Percentiles rank a stretch among this genome's conserved stretches.
Conservation (phyloP, 805 yeast species). For the Monosporozyma aquatica region DNA sequence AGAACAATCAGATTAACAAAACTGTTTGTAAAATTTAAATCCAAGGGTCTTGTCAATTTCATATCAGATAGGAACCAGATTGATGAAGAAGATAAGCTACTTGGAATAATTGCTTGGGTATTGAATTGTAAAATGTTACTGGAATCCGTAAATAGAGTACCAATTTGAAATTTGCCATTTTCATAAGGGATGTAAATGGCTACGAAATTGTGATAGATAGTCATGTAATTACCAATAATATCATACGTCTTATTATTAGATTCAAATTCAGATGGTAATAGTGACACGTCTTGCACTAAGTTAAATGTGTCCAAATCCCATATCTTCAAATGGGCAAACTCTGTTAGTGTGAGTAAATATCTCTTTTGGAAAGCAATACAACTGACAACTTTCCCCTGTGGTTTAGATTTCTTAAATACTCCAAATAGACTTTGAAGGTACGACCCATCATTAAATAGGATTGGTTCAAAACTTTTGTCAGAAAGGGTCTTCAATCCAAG, state of each 20-base stretch:
- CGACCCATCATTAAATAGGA: conserved; percentile 47
- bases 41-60: conserved; percentile 19
- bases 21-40: conserved; percentile 12
- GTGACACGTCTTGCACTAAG: conserved; percentile 15
- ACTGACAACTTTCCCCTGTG: conserved; percentile 17
- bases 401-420: conserved; percentile 15
- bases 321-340: conserved; percentile 21
- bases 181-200: conserved; percentile 36
- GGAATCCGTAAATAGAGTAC: conserved; percentile 21
- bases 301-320: conserved; percentile 22
- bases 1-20: conserved; percentile 35
- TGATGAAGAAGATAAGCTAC: conserved; percentile 24
- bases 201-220: conserved; percentile 28
- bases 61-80: conserved; percentile 29
- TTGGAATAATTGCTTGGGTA: conserved; percentile 11
- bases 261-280: conserved; percentile 13
- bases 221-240: conserved; percentile 30
- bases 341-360: conserved; percentile 21
- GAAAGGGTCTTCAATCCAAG: conserved; percentile 37
- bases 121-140: conserved; percentile 11
- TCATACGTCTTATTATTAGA: conserved; percentile 15
- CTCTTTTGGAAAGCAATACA: conserved; percentile 15
- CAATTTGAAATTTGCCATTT: conserved; percentile 37
- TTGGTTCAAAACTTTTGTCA: conserved; percentile 31
- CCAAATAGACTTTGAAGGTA: conserved; percentile 33